phyloP scores from a whole-genome alignment of 148 eudicot species.

The Chenopodium formosanum region DNA sequence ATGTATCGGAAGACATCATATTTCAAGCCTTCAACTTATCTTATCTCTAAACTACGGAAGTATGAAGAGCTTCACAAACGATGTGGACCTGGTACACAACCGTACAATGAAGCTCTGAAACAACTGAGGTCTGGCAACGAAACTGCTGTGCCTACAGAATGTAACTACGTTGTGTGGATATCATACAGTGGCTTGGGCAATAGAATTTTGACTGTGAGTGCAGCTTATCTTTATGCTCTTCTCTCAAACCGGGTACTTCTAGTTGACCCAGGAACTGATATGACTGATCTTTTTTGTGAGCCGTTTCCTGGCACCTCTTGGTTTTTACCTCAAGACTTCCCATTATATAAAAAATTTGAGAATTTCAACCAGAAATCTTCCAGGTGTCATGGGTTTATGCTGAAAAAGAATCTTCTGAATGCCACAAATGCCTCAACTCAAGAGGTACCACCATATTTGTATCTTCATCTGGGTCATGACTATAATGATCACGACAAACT shows the following conservation, averaged over 20 bases:
- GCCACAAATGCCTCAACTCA: constrained; percentile 33
- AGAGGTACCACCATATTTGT: constrained; percentile 45
- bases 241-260: constrained; percentile 80
- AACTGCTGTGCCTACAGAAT: constrained; percentile 42
- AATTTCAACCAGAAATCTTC: constrained; percentile 49
- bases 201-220: constrained; percentile 69
- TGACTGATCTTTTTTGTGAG: constrained; percentile 84
- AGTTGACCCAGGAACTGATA: constrained; percentile 76
- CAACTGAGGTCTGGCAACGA: constrained; percentile 38
- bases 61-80: constrained; percentile 80
- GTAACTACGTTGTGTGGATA: constrained; percentile 88
- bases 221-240: constrained; percentile 85
- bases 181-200: constrained; percentile 93
- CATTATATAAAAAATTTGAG: constrained; percentile 45
- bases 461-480: constrained; percentile 83
- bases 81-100: constrained; percentile 81
- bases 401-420: constrained; percentile 45
- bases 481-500: constrained; percentile 83
- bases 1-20: constrained; percentile 49
- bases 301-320: constrained; percentile 84
- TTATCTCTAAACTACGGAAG: constrained; percentile 69
- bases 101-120: constrained; percentile 56
- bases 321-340: constrained; percentile 87
- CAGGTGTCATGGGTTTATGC: constrained; percentile 61
- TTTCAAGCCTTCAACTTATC: constrained; percentile 62